Base-by-base conservation (phyloP, 106 monocot genomes). In the Acanthochlamys bracteata region DNA sequence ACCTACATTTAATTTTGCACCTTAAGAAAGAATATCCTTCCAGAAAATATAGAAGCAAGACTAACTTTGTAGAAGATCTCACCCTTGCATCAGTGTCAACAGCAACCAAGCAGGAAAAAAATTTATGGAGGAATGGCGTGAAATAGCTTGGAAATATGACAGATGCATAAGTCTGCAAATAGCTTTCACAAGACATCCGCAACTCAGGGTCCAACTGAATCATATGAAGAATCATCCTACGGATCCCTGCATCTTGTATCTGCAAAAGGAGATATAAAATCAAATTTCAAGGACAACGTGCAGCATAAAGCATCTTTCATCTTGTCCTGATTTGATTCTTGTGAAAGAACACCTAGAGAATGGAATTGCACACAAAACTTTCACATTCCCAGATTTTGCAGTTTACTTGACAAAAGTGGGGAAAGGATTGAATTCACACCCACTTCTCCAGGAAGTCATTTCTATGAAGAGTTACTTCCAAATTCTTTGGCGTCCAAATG, bases 211-310 rank as follows among this genome's bases (percentile, higher is more conserved):
- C 91, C 76, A 96, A 78, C 65, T 96, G 96, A 70, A 96, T 96
- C 96, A 96, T 96, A 65, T 96, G 96, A 73, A 91, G 84, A 77
- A 96, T 91, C 91, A 96, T 91, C 61, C 80, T 83, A 53, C 73
- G 82, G 55, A 91, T 83, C 57, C 88, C 84, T 57, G 53, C 52
- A 83, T 96, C 96, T 78, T 84, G 90, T 71, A 96, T 88, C 96
- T 96, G 79, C 59, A 20, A 68, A 19, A 59, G 68, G 45, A 11
- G 15, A 70, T n/a, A n/a, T n/a, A 46, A 8, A 46, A 46, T 10
- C 45, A 46, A 46, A 46, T 14, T 46, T 14, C 14, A 10, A 46
- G 45, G 14, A 14, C 45, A 46, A 46, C 8, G 45, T 46, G 45
- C 45, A 46, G 14, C 8, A 10, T 10, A 46, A 46, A 10, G 45